Conservation (phyloP, 2,329 filamentous ascomycete species). For the Alternaria angustiovoidea region DNA sequence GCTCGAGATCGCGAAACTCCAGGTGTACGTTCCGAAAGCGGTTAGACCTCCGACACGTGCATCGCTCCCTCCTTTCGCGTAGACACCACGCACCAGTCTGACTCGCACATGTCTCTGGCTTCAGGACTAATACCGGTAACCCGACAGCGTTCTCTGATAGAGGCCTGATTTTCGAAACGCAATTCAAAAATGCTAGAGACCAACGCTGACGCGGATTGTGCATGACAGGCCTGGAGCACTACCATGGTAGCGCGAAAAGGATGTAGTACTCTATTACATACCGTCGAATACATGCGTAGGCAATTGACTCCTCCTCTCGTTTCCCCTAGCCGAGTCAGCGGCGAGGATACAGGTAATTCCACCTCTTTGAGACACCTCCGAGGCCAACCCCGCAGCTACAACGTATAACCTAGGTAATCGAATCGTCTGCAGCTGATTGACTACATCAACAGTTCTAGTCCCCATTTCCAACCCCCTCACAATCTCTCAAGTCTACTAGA, state of each 20-base stretch:
- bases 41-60: constrained; percentile 32
- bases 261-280: not conserved
- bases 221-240: not conserved
- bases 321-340: constrained; percentile 9
- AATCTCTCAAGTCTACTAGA: not conserved
- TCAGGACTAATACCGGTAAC: too few relatives aligned
- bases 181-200: too few relatives aligned
- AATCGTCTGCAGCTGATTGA: not conserved
- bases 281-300: not conserved
- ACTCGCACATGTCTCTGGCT: not conserved
- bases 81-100: constrained; percentile 1
- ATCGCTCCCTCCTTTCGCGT: constrained; percentile 14
- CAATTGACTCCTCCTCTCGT: not conserved
- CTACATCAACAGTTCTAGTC: not conserved
- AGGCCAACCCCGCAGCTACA: constrained; percentile 20
- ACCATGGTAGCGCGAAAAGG: not conserved
- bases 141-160: not conserved
- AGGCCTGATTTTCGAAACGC: not conserved
- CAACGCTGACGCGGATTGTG: too few relatives aligned
- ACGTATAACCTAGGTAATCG: constrained; percentile 26
- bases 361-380: not conserved
- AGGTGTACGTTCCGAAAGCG: constrained; percentile 34
- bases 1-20: constrained; percentile 33
- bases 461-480: not conserved
- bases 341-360: not conserved